These are phyloP conservation scores for Rhododendron molle DNA, from an alignment of 148 eudicot genomes.

Conservation along the genomic window DNA sequence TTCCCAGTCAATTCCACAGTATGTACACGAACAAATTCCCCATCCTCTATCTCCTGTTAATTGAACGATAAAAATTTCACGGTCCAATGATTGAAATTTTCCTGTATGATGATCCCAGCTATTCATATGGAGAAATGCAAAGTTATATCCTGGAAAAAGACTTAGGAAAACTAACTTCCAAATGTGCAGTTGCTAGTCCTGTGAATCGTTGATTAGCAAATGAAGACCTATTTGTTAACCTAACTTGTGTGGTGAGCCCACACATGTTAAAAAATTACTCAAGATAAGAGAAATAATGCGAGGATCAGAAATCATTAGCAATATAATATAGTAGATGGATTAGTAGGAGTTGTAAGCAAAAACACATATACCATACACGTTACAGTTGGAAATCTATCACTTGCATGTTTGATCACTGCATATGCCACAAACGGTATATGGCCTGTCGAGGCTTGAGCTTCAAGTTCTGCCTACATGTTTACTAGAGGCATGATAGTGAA, in stretches of 20 bases:
- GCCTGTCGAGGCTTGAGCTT: background rate
- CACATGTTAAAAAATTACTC: background rate
- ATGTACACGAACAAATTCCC: conserved; percentile 76
- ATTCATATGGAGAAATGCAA: background rate
- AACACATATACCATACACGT: background rate
- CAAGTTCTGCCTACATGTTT: background rate
- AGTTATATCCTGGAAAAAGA: background rate
- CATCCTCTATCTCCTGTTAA: conserved; percentile 62
- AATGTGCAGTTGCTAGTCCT: background rate
- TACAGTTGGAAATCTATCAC: background rate
- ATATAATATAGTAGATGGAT: background rate
- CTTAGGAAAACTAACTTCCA: background rate
- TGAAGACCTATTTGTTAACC: background rate
- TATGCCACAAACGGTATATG: background rate
- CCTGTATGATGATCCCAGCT: background rate
- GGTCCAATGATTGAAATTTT: background rate
- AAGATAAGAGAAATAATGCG: background rate
- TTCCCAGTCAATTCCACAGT: conserved; percentile 85
- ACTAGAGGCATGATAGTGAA: background rate
- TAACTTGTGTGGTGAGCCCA: background rate
- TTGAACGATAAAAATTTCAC: background rate
- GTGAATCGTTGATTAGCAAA: background rate
- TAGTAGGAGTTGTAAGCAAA: background rate
- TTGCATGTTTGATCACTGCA: background rate
- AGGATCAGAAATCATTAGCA: background rate